Percentiles rank a stretch among this genome's conserved stretches.
These are phyloP conservation scores for Collybia mongolica DNA, from an alignment of 768 basidiomycete genomes.

Conservation along the genomic window DNA sequence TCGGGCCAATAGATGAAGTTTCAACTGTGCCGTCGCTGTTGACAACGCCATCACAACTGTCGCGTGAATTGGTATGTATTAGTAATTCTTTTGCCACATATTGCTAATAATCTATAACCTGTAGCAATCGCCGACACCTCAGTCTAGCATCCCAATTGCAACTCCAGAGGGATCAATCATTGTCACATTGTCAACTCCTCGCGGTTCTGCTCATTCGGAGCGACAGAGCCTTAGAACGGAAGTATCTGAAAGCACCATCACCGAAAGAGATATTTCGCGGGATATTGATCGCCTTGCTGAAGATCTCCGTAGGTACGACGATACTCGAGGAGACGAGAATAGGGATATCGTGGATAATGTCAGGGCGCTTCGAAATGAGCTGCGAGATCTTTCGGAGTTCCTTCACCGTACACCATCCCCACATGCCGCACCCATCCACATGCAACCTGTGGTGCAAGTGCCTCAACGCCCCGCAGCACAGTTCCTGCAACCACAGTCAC, in stretches of 20 bases:
- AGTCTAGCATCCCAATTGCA: conserved; percentile 21
- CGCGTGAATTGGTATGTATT: conserved; percentile 14
- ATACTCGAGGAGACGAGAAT: conserved; percentile 59
- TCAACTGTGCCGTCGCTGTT: conserved; percentile 61
- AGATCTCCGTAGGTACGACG: conserved; percentile 55
- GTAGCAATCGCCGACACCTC: conserved; percentile 14
- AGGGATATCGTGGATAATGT: conserved; percentile 67
- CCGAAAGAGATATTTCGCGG: conserved; percentile 49
- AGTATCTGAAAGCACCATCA: conserved; percentile 37
- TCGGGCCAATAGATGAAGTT: conserved; percentile 24
- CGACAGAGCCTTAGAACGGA: conserved; percentile 32
- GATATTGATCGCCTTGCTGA: conserved; percentile 51
- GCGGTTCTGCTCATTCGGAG: conserved; percentile 32
- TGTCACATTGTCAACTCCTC: conserved; percentile 38
- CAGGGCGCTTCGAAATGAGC: conserved; percentile 64
- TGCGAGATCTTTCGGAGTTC: conserved; percentile 60
- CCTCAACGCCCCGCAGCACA: not conserved
- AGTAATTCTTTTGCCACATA: not conserved
- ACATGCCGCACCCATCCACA: conserved; percentile 1
- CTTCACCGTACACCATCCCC: conserved; percentile 44
- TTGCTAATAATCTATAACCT: not conserved
- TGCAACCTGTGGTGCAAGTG: not conserved
- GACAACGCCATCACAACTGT: conserved; percentile 33
- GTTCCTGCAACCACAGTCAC: conserved; percentile 5
- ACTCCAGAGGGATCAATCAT: conserved; percentile 40